These are phyloP conservation scores for Prunus armeniaca DNA, from an alignment of 306 rosid genomes.

Conservation along the genomic window DNA sequence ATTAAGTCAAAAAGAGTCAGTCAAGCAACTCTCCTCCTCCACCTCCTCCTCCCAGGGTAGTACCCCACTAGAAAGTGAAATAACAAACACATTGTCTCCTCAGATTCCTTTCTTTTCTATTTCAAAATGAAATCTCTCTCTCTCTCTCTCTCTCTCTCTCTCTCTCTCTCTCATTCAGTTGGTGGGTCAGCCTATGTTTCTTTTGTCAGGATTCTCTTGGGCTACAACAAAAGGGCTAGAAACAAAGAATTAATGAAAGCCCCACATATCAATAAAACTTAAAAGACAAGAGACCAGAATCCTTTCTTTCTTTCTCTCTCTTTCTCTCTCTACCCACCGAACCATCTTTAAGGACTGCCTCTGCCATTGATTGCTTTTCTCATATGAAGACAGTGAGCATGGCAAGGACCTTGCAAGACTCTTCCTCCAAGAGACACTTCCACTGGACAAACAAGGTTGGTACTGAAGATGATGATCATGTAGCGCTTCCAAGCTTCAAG, in stretches of 20 bases:
- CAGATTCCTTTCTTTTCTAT: slow-evolving; percentile 74
- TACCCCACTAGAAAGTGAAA: slow-evolving; percentile 83
- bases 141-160: slow-evolving; percentile 22
- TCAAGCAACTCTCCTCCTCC: slow-evolving; percentile 47
- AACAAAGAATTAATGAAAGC: slow-evolving; percentile 40
- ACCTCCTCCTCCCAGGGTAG: slow-evolving; percentile 8
- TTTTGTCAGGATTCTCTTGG: slow-evolving; percentile 91
- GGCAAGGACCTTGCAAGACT: slow-evolving; percentile 59
- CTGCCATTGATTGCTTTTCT: slow-evolving; percentile 18
- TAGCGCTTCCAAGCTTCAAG: slow-evolving; percentile 35
- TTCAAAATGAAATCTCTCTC: slow-evolving; percentile 25
- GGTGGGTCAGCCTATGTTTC: slow-evolving; percentile 90
- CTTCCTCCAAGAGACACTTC: slow-evolving; percentile 91
- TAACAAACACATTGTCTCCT: slow-evolving; percentile 72
- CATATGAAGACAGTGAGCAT: slow-evolving; percentile 53
- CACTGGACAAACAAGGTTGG: slow-evolving; percentile 91
- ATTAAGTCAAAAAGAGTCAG: slow-evolving; percentile 63
- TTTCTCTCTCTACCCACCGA: slow-evolving; percentile 14
- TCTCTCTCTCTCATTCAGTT: slow-evolving; percentile 39
- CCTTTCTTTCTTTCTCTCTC: slow-evolving; percentile 14
- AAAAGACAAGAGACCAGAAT: slow-evolving; percentile 37
- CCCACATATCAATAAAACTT: slow-evolving; percentile 33
- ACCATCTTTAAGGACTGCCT: slow-evolving; percentile 36
- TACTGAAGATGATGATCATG: slow-evolving; percentile 45
- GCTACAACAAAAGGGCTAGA: slow-evolving; percentile 43